These are phyloP conservation scores for Kockiozyma suomiensis DNA, from an alignment of 805 yeast species.

Conservation along the genomic window DNA sequence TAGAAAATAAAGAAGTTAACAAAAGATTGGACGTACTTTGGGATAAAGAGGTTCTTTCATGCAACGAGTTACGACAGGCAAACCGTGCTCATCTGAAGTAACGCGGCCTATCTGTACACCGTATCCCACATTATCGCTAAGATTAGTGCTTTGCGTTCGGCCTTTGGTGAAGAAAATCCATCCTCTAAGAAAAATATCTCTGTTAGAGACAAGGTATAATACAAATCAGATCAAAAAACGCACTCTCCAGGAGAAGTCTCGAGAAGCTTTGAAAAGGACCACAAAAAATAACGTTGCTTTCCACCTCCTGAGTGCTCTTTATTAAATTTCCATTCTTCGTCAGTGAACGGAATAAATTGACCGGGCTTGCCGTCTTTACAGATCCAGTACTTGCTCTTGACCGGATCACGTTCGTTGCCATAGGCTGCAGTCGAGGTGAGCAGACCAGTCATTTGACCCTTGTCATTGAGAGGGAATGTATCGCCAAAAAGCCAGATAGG, in stretches of 20 bases:
- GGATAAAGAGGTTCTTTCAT: conserved; percentile 25
- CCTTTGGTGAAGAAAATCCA: conserved; percentile 32
- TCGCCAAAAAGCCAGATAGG: conserved; percentile 32
- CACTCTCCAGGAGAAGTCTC: conserved; percentile 29
- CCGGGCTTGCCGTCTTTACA: conserved; percentile 26
- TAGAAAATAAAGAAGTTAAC: background rate
- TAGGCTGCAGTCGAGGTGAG: conserved; percentile 29
- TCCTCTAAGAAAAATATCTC: conserved; percentile 20
- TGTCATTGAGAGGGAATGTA: conserved; percentile 27
- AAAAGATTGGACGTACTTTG: background rate
- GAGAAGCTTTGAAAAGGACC: conserved; percentile 30
- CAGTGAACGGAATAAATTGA: conserved; percentile 33
- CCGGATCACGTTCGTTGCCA: conserved; percentile 26
- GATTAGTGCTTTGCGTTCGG: conserved; percentile 18
- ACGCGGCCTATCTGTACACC: conserved; percentile 29
- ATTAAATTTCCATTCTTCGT: conserved; percentile 25
- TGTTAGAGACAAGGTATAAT: background rate
- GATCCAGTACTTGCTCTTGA: conserved; percentile 25
- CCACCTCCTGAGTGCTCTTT: conserved; percentile 24
- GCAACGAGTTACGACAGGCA: conserved; percentile 27
- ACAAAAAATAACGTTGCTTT: conserved; percentile 22
- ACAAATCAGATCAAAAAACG: background rate
- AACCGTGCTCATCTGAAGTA: conserved; percentile 9
- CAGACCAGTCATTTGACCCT: conserved; percentile 32
- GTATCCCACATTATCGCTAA: conserved; percentile 19